phyloP scores from a whole-genome alignment of 1,284 basidiomycete genomes.

The Fistulinella staudtii region DNA sequence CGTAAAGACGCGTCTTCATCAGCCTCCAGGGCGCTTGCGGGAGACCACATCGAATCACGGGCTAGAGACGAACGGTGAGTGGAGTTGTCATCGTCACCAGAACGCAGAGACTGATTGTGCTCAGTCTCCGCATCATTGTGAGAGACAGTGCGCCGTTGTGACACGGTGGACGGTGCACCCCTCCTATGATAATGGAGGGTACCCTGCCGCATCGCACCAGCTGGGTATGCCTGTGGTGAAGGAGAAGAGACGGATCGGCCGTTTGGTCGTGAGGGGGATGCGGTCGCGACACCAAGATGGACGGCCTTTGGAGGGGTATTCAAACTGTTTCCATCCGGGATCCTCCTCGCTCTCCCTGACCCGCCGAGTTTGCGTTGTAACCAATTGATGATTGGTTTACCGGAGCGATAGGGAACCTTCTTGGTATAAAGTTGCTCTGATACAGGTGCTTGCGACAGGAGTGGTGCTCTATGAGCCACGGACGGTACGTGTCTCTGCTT shows the following conservation, averaged over 20 bases:
- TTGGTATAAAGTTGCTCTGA: conserved; percentile 41
- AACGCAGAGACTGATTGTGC: conserved; percentile 30
- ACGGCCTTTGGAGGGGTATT: conserved; percentile 12
- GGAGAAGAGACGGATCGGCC: conserved; percentile 32
- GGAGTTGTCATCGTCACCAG: conserved; percentile 47
- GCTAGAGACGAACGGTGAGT: conserved; percentile 53
- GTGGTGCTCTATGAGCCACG: conserved; percentile 14
- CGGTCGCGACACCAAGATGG: conserved; percentile 9
- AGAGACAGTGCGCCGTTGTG: conserved; percentile 58
- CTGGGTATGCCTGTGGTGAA: conserved; percentile 18
- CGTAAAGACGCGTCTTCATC: conserved; percentile 89
- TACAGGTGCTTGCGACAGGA: conserved; percentile 27
- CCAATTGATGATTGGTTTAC: conserved; percentile 90
- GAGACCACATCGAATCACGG: conserved; percentile 71
- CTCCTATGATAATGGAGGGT: conserved; percentile 23
- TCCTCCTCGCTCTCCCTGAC: conserved; percentile 49
- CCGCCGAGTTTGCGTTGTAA: conserved; percentile 83
- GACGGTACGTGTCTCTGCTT: conserved; percentile 19
- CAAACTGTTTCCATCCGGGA: conserved; percentile 32
- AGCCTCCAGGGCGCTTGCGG: conserved; percentile 67
- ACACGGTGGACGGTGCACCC: conserved; percentile 34
- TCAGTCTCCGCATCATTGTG: conserved; percentile 49
- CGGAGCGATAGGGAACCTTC: conserved; percentile 58
- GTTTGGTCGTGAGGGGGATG: conserved; percentile 27
- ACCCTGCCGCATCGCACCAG: conserved; percentile 27